Percentiles rank a stretch among this genome's conserved stretches.
Conservation (phyloP, 1,284 basidiomycete genomes). For the Anthracocystis walkeri region DNA sequence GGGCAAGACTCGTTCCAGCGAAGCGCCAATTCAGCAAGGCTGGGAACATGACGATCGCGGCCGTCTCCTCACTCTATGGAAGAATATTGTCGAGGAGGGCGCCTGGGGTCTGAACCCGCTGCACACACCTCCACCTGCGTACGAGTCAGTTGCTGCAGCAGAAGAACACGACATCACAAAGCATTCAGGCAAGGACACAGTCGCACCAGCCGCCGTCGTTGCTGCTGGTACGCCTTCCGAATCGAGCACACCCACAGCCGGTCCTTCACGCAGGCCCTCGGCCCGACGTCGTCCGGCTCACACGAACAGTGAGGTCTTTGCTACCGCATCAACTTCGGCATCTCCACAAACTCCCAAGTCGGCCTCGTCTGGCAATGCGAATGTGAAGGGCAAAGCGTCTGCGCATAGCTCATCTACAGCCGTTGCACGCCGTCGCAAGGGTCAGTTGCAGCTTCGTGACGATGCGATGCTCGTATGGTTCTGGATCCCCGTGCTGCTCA, state of each 20-base stretch:
- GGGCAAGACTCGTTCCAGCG: conserved; percentile 27
- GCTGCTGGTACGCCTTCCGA: conserved; percentile 14
- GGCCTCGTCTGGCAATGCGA: neutral
- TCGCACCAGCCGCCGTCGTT: neutral
- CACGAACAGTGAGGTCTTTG: conserved; percentile 55
- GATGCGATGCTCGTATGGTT: conserved; percentile 92
- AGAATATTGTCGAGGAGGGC: conserved; percentile 60
- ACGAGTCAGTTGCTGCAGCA: conserved; percentile 49
- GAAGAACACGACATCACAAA: conserved; percentile 6
- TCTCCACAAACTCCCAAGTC: conserved; percentile 34
- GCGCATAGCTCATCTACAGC: conserved; percentile 12
- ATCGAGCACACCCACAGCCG: conserved; percentile 36
- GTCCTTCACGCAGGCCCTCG: conserved; percentile 35
- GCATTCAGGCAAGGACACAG: neutral
- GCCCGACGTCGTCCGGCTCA: conserved; percentile 20
- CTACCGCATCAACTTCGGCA: conserved; percentile 5
- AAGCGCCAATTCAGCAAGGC: conserved; percentile 17
- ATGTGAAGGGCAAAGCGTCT: conserved; percentile 24
- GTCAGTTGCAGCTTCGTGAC: conserved; percentile 71
- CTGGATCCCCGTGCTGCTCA: conserved; percentile 86
- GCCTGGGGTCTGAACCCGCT: conserved; percentile 56
- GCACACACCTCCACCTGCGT: conserved; percentile 56
- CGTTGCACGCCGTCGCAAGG: conserved; percentile 38
- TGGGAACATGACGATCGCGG: conserved; percentile 52
- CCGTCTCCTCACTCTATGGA: conserved; percentile 50